Percentiles rank a stretch among this genome's conserved stretches.
Conservation (phyloP, 2,329 filamentous ascomycete species). For the Waltergamsia citrina region DNA sequence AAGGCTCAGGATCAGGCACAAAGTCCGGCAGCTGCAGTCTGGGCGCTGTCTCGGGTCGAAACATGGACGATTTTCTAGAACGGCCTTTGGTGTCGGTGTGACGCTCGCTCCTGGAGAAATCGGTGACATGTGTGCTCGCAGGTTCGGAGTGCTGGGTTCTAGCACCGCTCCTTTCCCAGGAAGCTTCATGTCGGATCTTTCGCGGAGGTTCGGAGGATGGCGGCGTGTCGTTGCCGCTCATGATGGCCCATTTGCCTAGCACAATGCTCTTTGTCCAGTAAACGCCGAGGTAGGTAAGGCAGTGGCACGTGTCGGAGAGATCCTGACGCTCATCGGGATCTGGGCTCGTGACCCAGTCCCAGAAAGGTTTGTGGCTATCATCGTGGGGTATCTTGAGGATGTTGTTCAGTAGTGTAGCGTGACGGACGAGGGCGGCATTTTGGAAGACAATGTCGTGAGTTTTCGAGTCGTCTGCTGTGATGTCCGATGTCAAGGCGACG, state of each 20-base stretch:
- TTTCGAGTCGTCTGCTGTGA: not conserved
- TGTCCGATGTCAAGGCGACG: constrained; percentile 10
- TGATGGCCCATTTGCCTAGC: constrained; percentile 23
- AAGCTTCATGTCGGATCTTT: constrained; percentile 17
- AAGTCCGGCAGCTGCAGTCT: constrained; percentile 22
- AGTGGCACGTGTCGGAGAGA: constrained; percentile 8
- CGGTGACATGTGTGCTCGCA: constrained; percentile 5
- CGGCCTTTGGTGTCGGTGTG: no score
- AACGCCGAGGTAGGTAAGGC: constrained; percentile 19
- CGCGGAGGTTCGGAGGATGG: constrained; percentile 18
- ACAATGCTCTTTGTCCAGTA: constrained; percentile 27
- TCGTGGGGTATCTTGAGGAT: constrained; percentile 18
- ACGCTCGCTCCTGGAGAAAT: no score
- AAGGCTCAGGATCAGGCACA: constrained; percentile 23
- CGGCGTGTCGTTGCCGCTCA: constrained; percentile 26
- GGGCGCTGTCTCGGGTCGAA: constrained; percentile 20
- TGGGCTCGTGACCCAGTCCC: constrained; percentile 25
- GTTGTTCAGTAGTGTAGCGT: constrained; percentile 18
- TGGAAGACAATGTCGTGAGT: constrained; percentile 19
- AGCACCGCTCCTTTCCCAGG: constrained; percentile 10
- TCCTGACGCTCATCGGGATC: constrained; percentile 3
- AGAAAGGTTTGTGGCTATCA: constrained; percentile 22
- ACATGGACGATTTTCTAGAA: constrained; percentile 16
- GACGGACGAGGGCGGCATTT: constrained; percentile 24
- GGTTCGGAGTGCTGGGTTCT: constrained; percentile 7